These are phyloP conservation scores for Aquilaria sinensis DNA, from an alignment of 345 rosid genomes.

Conservation along the genomic window DNA sequence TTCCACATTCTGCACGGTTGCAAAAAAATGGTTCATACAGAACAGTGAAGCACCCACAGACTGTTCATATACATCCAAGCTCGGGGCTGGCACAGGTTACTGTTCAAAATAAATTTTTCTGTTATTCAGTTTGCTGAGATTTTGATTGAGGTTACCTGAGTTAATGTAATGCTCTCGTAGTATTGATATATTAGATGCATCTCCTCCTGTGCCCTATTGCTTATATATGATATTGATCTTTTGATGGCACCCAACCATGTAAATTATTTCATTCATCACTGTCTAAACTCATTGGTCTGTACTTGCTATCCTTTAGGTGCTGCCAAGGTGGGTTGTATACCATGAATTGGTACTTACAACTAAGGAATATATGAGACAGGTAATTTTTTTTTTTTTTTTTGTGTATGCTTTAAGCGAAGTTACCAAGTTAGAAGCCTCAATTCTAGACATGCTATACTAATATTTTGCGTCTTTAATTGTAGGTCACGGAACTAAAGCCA, in stretches of 20 bases:
- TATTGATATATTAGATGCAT: too few relatives aligned
- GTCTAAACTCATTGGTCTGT: too few relatives aligned
- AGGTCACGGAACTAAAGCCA: constrained; percentile 96
- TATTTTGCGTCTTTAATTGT: constrained; percentile 23
- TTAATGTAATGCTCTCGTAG: too few relatives aligned
- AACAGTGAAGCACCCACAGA: constrained; percentile 91
- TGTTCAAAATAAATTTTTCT: neutral
- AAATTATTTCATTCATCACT: too few relatives aligned
- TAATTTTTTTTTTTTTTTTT: constrained; percentile 13
- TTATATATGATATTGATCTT: too few relatives aligned
- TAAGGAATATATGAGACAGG: constrained; percentile 94
- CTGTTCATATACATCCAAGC: constrained; percentile 90
- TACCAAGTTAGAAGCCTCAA: too few relatives aligned
- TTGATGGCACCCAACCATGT: too few relatives aligned
- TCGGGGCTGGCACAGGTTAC: constrained; percentile 89
- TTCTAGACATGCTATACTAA: neutral
- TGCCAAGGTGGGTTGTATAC: constrained; percentile 93
- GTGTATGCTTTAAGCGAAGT: neutral
- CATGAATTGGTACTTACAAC: constrained; percentile 90
- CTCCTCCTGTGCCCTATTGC: too few relatives aligned
- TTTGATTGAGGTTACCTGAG: neutral
- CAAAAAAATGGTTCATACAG: constrained; percentile 89
- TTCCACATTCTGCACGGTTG: constrained; percentile 80
- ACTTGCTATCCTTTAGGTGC: constrained; percentile 39
- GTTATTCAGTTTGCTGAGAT: neutral